Evolutionary conservation across 169 alveolate species (phyloP).

Genomic region (Eimeria necatrix): DNA sequence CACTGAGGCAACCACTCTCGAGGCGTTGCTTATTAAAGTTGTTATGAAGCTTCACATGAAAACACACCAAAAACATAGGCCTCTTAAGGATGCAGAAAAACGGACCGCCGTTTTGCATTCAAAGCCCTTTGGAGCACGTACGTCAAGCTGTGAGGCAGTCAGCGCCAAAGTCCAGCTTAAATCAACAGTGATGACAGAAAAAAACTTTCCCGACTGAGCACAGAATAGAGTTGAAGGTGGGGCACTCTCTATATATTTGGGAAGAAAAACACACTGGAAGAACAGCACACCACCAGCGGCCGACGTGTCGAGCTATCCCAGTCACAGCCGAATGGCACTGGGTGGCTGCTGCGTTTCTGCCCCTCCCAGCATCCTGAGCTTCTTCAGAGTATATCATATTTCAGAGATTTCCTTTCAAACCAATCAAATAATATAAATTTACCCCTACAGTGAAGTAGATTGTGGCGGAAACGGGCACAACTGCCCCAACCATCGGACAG

Average conservation of each 20-base stretch:
- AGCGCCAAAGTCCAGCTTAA: not conserved
- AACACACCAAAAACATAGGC: too few species aligned
- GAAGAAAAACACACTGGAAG: not conserved
- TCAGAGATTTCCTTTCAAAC: too few species aligned
- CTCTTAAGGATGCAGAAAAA: not conserved
- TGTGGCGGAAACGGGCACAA: too few species aligned
- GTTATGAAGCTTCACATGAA: too few species aligned
- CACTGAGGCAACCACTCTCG: too few species aligned
- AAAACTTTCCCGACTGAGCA: not conserved
- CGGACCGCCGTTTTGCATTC: not conserved
- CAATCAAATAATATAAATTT: too few species aligned
- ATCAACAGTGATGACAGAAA: not conserved
- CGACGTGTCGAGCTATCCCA: not conserved
- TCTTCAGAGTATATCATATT: too few species aligned
- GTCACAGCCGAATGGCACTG: constrained; percentile 2
- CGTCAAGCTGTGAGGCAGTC: constrained; percentile 52
- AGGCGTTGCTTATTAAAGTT: too few species aligned
- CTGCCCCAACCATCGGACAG: too few species aligned
- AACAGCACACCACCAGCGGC: not conserved
- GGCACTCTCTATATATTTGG: not conserved
- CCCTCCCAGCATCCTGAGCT: not conserved
- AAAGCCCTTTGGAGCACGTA: not conserved
- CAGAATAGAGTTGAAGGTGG: not conserved
- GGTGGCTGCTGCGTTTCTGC: not conserved
- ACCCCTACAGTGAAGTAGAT: too few species aligned